Base-by-base conservation (phyloP, 2,329 filamentous ascomycete species). In the Colletotrichum melonis region DNA sequence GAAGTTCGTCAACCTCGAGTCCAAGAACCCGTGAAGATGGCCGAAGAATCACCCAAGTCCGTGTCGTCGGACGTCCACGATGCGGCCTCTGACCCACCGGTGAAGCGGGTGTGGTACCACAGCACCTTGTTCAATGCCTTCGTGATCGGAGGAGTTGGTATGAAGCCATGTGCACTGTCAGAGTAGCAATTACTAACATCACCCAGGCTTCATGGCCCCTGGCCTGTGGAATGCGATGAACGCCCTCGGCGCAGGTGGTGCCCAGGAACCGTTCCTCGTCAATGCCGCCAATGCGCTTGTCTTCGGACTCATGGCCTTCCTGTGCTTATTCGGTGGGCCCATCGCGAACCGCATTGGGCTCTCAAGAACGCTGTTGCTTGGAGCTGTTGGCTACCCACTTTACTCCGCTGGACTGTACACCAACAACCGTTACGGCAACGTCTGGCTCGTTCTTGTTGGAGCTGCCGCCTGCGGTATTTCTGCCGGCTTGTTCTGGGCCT, bases 141-240 rank as follows among this genome's bases (percentile, higher is more conserved):
- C 60, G 81, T 89, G 19, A 88, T 89, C 58, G 88, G 88, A 14
- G 82, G 81, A 16, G 87, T 88, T 0, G 88, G 86, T 65, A 65
- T 7, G 66, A 38, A 28, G 4, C 8, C 8, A n/a, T n/a, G 42
- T n/a, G 19, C 42, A n/a, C 28, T 24, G 24, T 62, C n/a, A 16
- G 11, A 35, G 19, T 22, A 12, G 42, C 5, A 11, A 11, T 14
- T 7, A 24, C 57, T 67, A 55, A 67, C 46, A n/a, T 16, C 5
- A 6, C 5, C 0, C 16, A 73, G 70, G 70, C 1, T 89, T 89
- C 75, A 80, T 87, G 46, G 85, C 85, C 0, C 86, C 86, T 0
- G 86, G 86, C 0, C 78, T 90, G 3, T 90, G 88, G 88, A 89
- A 88, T 77, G 88, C 88, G 1, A 88, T 89, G 85, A 89, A 87